Base-by-base conservation (phyloP, 148 eudicot genomes). In the Amaranthus cruentus region DNA sequence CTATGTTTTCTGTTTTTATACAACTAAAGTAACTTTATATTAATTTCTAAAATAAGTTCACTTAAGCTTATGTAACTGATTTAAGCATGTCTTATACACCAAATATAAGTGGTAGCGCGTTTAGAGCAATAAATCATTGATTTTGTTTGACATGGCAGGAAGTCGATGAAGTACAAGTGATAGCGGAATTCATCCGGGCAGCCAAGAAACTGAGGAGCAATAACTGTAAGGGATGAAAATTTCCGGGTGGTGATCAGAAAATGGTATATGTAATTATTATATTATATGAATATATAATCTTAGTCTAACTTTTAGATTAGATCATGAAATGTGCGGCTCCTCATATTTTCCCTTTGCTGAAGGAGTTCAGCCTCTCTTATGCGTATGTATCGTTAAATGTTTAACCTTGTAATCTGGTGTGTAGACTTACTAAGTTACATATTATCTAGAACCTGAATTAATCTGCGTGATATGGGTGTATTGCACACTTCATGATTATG, bases 81-180 rank as follows among this genome's bases (percentile, higher is more conserved):
- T 28, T 28, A 28, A 28, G 38, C 38, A 28, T 28, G 38, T 28
- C 38, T 28, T 18, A 18, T 18, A 18, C 18, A 18, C 18, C 18
- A 18, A 18, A 18, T 18, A 18, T 18, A 18, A 18, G 18, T 18
- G 18, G 18, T 18, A 18, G 18, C 18, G 18, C 18, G 4, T 53
- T 46, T 15, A 48, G 15, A 0, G 38, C 53, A 68, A 21, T 46
- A 75, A 63, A 80, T 51, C 14, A 2, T 63, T 15, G 3, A 12
- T 43, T 7, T 74, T 4, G 6, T 71, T 62, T 63, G 74, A 76
- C 55, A 62, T 76, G 55, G 75, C 93, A 91, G 97, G 82, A 78
- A 72, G 89, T 90, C 7, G 96, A 90, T 43, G 98, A 95, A 87
- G 80, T 86, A 46, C 87, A 95, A 81, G 98, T 88, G 82, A 81